These are phyloP conservation scores for Crucibulum laeve DNA, from an alignment of 768 basidiomycete species.

Conservation along the genomic window DNA sequence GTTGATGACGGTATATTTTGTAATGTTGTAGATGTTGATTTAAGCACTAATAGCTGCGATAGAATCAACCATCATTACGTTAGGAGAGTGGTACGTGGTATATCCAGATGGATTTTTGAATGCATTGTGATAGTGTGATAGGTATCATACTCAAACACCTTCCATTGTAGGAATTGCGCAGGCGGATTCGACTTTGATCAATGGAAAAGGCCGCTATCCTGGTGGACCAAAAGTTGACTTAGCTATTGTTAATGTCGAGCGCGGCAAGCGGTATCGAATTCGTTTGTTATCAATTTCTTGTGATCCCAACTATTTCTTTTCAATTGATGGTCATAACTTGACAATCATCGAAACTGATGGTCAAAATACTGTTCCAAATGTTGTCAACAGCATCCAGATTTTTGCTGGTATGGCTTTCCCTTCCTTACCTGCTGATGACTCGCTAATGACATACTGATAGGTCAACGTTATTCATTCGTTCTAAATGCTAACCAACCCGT, in stretches of 20 bases:
- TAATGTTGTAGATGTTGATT: background rate
- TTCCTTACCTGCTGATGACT: background rate
- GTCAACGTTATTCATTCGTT: constrained; percentile 32
- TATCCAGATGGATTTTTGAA: background rate
- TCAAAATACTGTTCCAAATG: constrained; percentile 28
- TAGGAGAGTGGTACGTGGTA: constrained; percentile 30
- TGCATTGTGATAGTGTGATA: constrained; percentile 3
- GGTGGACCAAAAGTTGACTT: constrained; percentile 24
- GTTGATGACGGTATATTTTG: constrained; percentile 28
- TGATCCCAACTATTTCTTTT: constrained; percentile 33
- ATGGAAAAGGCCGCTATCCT: constrained; percentile 31
- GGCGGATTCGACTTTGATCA: constrained; percentile 29
- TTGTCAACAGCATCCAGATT: constrained; percentile 36
- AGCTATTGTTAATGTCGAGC: constrained; percentile 28
- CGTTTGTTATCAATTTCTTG: constrained; percentile 19
- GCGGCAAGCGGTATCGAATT: constrained; percentile 26
- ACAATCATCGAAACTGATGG: constrained; percentile 48
- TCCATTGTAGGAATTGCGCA: constrained; percentile 14
- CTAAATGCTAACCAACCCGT: constrained; percentile 35
- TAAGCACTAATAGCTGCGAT: constrained; percentile 1
- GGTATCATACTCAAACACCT: constrained; percentile 17
- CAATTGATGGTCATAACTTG: constrained; percentile 39
- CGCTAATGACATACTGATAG: constrained; percentile 8
- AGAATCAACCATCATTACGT: constrained; percentile 34
- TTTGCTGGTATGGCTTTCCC: constrained; percentile 24